Base-by-base conservation (phyloP, 208 protist species). In the Crithidia fasciculata region DNA sequence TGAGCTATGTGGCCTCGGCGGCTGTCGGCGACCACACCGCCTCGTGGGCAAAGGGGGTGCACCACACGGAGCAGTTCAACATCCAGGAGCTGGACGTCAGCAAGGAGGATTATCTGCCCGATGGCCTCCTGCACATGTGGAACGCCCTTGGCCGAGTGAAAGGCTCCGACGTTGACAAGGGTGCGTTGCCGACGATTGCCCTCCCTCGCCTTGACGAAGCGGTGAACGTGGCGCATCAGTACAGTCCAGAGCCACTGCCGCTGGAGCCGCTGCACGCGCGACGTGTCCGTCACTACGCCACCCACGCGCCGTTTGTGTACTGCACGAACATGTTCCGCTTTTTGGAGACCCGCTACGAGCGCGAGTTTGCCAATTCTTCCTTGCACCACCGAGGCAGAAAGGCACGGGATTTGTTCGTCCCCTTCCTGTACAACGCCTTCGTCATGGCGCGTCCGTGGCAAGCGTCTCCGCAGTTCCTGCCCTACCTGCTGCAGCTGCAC, bases 341-440 rank as follows among this genome's bases (percentile, higher is more conserved):
- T 66, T 45, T 91, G 5, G 72, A 64, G 7, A 53, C 39, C 15
- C 77, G 86, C 49, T 85, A 82, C 71, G 76, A 83, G 62, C 63
- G 66, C 13, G 81, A 87, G 63, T 81, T 87, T 18, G 65, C 81
- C 3, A 8, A 66, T 12, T 53, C 64, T 13, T 64, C 72, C 2
- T 57, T 84, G 12, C 59, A 53, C n/a, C 57, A 82, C 56, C 83
- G 71, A n/a, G 15, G 19, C 5, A 81, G 87, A 16, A 68, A 57
- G 9, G 49, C 71, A 15, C 36, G 18, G 4, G 87, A 89, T 47
- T 43, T 92, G 7, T 80, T 81, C 43, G 62, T 82, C 3, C 87
- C 87, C 15, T 91, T 89, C 65, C 53, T 89, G 62, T 85, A 91
- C 73, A 84, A 88, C 70, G 83, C 78, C 68, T 87, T 88, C 63